A percentile compares a stretch with the other conserved stretches of the same genome.
Conservation (phyloP, 176 grass and related monocot species). For the Areca catechu region DNA sequence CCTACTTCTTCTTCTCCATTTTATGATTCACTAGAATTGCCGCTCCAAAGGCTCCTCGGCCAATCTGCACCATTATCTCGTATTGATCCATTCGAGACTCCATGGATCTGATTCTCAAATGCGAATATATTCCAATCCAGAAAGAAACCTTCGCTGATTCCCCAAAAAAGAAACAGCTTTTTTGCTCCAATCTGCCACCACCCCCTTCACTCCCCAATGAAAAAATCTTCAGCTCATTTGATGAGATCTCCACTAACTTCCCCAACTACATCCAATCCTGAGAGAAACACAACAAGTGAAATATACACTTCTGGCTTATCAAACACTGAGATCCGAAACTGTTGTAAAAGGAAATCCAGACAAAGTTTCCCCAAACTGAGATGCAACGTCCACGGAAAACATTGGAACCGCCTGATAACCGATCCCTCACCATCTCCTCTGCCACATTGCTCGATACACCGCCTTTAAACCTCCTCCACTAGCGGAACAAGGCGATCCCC, state of each 20-base stretch:
- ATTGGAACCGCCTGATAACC: not conserved
- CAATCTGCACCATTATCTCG: conserved; percentile 96
- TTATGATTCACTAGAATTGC: conserved; percentile 98
- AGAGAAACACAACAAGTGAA: too few species aligned
- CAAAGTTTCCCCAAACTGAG: too few species aligned
- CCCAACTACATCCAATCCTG: too few species aligned
- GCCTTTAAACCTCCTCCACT: not conserved
- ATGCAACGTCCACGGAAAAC: not conserved
- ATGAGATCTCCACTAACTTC: conserved; percentile 6
- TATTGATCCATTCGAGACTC: conserved; percentile 96
- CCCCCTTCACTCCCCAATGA: not conserved
- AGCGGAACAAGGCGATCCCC: conserved; percentile 20
- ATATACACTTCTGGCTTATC: too few species aligned
- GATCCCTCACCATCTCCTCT: not conserved
- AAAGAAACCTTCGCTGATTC: too few species aligned
- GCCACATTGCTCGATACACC: not conserved
- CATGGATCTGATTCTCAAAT: conserved; percentile 22
- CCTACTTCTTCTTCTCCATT: conserved; percentile 83
- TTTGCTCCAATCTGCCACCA: conserved; percentile 11
- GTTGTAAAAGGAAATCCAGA: too few species aligned
- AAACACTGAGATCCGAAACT: too few species aligned
- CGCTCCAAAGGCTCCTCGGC: conserved; percentile 88
- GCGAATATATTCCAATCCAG: too few species aligned
- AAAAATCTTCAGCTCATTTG: not conserved
- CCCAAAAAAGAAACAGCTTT: too few species aligned